A percentile compares a stretch with the other conserved stretches of the same genome.
These are phyloP conservation scores for Hypholoma fasciculare DNA, from an alignment of 768 basidiomycete species.

Conservation along the genomic window DNA sequence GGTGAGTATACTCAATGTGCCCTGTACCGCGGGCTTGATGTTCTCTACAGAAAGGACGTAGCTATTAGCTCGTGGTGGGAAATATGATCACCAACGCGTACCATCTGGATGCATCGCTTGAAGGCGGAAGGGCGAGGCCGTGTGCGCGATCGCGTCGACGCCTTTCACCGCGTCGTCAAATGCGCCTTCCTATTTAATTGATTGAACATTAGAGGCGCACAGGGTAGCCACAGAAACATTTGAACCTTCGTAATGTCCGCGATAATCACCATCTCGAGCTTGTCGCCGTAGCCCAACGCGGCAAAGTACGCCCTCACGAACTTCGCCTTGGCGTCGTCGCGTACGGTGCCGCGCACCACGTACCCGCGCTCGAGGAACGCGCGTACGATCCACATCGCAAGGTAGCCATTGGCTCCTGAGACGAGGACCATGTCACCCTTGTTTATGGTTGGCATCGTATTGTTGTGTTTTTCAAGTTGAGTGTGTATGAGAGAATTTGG, in stretches of 20 bases:
- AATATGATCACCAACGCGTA: neutral
- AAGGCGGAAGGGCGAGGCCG: constrained; percentile 61
- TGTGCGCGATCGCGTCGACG: constrained; percentile 72
- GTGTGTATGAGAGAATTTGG: too few species aligned
- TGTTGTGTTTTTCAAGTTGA: neutral
- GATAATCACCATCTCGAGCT: constrained; percentile 66
- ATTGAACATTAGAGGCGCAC: neutral
- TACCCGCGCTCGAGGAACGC: constrained; percentile 60
- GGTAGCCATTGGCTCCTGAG: constrained; percentile 57
- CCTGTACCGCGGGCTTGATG: constrained; percentile 63
- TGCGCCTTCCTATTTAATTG: constrained; percentile 1
- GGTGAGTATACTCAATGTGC: constrained; percentile 64
- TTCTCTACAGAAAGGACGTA: constrained; percentile 32
- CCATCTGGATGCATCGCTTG: constrained; percentile 43
- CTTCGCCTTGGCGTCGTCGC: constrained; percentile 55
- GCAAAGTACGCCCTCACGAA: constrained; percentile 55
- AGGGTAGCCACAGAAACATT: neutral
- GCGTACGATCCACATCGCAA: constrained; percentile 57
- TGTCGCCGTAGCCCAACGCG: constrained; percentile 47
- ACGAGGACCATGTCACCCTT: constrained; percentile 42
- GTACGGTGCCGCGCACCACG: constrained; percentile 63
- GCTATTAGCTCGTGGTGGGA: too few species aligned
- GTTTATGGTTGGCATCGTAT: constrained; percentile 25
- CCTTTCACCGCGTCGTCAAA: constrained; percentile 76
- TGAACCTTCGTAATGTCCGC: constrained; percentile 57